Evolutionary conservation across 2,329 filamentous ascomycete species (phyloP).

Genomic region (Colletotrichum tropicicola): DNA sequence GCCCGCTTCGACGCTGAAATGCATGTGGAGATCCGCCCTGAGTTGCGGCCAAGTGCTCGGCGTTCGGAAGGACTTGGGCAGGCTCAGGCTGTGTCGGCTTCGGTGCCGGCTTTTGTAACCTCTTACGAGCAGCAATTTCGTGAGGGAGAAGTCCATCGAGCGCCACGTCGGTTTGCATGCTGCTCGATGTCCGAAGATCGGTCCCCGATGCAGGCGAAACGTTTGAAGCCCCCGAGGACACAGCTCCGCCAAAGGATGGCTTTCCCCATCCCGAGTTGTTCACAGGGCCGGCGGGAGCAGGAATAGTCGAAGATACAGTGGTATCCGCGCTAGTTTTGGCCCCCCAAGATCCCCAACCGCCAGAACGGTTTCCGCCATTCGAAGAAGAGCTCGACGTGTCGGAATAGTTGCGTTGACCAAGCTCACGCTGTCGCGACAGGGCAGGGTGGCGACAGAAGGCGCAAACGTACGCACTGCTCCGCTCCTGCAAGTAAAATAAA

Average conservation of each 20-base stretch:
- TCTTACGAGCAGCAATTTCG: conserved; percentile 45
- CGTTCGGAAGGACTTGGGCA: background rate
- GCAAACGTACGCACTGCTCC: conserved; percentile 50
- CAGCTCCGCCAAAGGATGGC: conserved; percentile 2
- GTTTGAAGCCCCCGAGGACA: background rate
- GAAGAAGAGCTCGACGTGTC: conserved; percentile 2
- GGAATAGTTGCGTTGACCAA: conserved; percentile 26
- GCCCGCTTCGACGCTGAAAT: background rate
- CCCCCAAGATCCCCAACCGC: background rate
- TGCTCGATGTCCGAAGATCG: background rate
- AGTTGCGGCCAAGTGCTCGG: background rate
- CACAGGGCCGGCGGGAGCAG: background rate
- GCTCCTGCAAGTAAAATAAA: conserved; percentile 39
- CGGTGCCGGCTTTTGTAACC: conserved; percentile 9
- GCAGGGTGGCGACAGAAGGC: conserved; percentile 44
- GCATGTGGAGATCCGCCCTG: background rate
- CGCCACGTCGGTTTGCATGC: background rate
- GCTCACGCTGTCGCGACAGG: conserved; percentile 5
- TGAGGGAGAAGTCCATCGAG: conserved; percentile 45
- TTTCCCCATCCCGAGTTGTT: conserved; percentile 18
- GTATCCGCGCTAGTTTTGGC: background rate
- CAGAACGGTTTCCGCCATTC: background rate
- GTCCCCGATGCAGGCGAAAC: background rate
- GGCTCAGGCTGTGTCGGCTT: background rate
- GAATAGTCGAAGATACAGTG: background rate